These are phyloP conservation scores for Naumovozyma baii DNA, from an alignment of 805 yeast species.

Conservation along the genomic window DNA sequence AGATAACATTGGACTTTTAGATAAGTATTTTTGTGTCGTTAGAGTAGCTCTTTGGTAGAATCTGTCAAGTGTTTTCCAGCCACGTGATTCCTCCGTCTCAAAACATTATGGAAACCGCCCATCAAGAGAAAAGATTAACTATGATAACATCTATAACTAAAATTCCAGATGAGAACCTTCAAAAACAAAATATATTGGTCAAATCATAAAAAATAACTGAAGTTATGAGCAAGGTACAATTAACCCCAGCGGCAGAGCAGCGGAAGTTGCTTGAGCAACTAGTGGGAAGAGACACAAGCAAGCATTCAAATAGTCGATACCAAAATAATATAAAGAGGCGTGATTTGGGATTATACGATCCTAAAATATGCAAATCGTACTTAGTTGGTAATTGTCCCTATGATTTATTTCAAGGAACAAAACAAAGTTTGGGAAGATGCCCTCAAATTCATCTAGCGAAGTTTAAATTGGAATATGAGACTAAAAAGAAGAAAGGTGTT, in stretches of 20 bases:
- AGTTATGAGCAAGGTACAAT: slow-evolving; percentile 3
- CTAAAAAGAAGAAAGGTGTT: slow-evolving; percentile 33
- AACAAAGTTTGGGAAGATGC: slow-evolving; percentile 74
- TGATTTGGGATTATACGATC: slow-evolving; percentile 37
- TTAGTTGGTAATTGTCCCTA: slow-evolving; percentile 82
- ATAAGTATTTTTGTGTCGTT: too few relatives aligned
- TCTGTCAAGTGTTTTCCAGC: too few relatives aligned
- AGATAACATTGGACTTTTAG: too few relatives aligned
- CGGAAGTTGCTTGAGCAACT: slow-evolving; percentile 66
- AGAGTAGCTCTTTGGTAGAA: too few relatives aligned
- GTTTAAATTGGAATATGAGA: slow-evolving; percentile 60
- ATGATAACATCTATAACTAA: too few relatives aligned
- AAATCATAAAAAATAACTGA: too few relatives aligned
- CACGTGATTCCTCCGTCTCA: too few relatives aligned
- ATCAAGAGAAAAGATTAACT: too few relatives aligned
- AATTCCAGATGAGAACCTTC: too few relatives aligned
- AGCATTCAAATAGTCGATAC: background rate
- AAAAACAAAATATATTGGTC: too few relatives aligned
- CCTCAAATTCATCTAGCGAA: slow-evolving; percentile 67
- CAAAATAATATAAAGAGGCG: slow-evolving; percentile 15
- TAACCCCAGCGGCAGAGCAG: slow-evolving; percentile 61
- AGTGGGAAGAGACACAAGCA: slow-evolving; percentile 36
- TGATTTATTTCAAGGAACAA: slow-evolving; percentile 73
- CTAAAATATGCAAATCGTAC: slow-evolving; percentile 67
- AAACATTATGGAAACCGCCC: too few relatives aligned